Evolutionary conservation across 2,329 filamentous ascomycete species (phyloP).

Genomic region (Trichoderma asperellum): DNA sequence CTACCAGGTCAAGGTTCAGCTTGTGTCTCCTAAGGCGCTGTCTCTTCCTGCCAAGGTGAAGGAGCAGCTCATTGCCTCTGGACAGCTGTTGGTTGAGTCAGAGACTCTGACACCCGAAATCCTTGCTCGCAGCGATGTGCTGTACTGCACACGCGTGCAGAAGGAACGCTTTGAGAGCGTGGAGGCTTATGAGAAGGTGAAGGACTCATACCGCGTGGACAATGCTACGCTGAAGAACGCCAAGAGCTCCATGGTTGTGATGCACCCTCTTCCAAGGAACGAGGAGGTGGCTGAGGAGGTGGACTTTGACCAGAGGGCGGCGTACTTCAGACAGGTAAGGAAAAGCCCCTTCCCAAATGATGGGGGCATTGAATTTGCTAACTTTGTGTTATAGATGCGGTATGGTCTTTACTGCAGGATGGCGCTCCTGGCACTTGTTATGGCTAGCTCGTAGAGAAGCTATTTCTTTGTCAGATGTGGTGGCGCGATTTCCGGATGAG

Average conservation of each 20-base stretch:
- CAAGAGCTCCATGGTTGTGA: conserved; percentile 89
- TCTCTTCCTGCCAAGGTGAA: conserved; percentile 76
- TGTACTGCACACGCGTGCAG: conserved; percentile 97
- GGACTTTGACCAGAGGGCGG: conserved; percentile 93
- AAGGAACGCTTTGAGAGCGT: conserved; percentile 90
- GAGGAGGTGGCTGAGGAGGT: conserved; percentile 94
- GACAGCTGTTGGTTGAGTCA: conserved; percentile 76
- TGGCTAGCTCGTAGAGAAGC: conserved; percentile 52
- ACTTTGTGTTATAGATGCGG: conserved; percentile 71
- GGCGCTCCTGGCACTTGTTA: conserved; percentile 92
- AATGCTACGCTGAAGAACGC: conserved; percentile 88
- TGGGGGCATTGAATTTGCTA: conserved; percentile 40
- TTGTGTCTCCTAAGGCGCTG: conserved; percentile 82
- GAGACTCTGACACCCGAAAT: conserved; percentile 84
- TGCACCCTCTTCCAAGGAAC: conserved; percentile 95
- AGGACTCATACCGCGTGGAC: conserved; percentile 87
- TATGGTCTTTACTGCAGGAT: conserved; percentile 98
- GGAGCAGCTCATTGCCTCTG: conserved; percentile 70
- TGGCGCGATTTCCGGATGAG: conserved; percentile 1
- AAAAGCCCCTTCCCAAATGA: conserved; percentile 32
- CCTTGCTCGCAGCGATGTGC: conserved; percentile 81
- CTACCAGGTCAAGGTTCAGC: conserved; percentile 93
- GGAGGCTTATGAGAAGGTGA: conserved; percentile 81
- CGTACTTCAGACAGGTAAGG: conserved; percentile 98
- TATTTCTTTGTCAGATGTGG: conserved; percentile 21